Percentiles rank a stretch among this genome's conserved stretches.
phyloP scores from a whole-genome alignment of 2,329 filamentous ascomycete genomes.

The Fusarium tjaetaba region DNA sequence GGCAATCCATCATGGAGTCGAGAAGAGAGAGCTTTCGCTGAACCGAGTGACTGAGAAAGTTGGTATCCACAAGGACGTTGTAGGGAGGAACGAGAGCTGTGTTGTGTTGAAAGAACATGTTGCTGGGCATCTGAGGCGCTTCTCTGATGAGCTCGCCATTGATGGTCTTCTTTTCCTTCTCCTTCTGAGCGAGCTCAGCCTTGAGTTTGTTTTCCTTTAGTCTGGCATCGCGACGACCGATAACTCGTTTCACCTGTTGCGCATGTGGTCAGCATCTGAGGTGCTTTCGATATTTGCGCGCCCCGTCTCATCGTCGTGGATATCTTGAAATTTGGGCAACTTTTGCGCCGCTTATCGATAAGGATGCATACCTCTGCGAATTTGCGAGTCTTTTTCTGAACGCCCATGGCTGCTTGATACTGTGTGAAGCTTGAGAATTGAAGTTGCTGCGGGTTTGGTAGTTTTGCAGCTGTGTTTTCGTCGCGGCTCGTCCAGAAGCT shows the following conservation, averaged over 20 bases:
- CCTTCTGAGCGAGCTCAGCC: constrained; percentile 65
- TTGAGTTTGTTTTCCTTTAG: constrained; percentile 83
- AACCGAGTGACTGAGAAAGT: constrained; percentile 91
- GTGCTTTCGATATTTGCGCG: not conserved
- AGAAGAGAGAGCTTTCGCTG: constrained; percentile 89
- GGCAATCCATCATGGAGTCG: constrained; percentile 90
- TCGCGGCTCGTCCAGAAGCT: not conserved
- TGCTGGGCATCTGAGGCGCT: constrained; percentile 82
- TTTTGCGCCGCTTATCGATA: constrained; percentile 46
- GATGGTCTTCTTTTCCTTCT: constrained; percentile 67
- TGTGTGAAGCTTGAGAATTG: not conserved
- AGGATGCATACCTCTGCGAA: constrained; percentile 71
- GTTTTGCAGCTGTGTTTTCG: not conserved
- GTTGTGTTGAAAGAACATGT: constrained; percentile 91
- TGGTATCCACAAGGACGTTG: constrained; percentile 74
- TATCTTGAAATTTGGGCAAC: constrained; percentile 19
- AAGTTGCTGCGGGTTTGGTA: not conserved
- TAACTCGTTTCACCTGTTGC: constrained; percentile 77
- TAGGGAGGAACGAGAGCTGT: constrained; percentile 87
- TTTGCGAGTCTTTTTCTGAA: constrained; percentile 90
- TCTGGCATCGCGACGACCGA: constrained; percentile 81
- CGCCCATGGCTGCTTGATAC: constrained; percentile 71
- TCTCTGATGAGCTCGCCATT: constrained; percentile 75
- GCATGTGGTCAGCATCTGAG: constrained; percentile 18
- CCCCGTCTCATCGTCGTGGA: not conserved